A percentile compares a stretch with the other conserved stretches of the same genome.
Conservation (phyloP, 768 basidiomycete genomes). For the Peribolospora kevripleyi region DNA sequence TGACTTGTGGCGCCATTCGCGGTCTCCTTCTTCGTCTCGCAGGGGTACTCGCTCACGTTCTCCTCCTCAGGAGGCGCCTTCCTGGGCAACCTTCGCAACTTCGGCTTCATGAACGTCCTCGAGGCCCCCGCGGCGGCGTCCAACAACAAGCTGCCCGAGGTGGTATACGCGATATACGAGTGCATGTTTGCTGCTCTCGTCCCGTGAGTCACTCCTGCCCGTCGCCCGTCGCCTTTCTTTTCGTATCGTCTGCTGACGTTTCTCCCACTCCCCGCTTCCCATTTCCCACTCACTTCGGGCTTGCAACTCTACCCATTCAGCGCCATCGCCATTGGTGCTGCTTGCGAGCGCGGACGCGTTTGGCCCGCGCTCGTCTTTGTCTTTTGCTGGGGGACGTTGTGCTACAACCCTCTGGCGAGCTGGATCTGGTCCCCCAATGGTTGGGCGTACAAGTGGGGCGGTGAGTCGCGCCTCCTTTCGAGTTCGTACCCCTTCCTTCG, state of each 20-base stretch:
- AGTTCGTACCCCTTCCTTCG: not conserved
- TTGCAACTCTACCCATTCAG: constrained; percentile 9
- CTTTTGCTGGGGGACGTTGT: constrained; percentile 64
- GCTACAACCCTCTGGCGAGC: constrained; percentile 83
- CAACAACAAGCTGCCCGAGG: constrained; percentile 32
- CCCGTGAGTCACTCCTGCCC: not conserved
- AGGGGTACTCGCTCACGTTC: constrained; percentile 69
- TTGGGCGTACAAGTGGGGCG: constrained; percentile 53
- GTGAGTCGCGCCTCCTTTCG: constrained; percentile 13
- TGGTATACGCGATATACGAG: constrained; percentile 43
- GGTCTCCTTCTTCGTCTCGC: not conserved
- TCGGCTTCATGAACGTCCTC: constrained; percentile 43
- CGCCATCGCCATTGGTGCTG: constrained; percentile 39
- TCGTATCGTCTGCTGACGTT: constrained; percentile 13
- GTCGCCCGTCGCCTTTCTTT: too few species aligned
- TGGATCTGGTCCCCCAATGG: constrained; percentile 82
- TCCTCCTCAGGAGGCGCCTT: constrained; percentile 49
- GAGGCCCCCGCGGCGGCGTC: constrained; percentile 13
- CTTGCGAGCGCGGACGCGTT: constrained; percentile 66
- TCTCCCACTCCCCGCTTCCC: not conserved
- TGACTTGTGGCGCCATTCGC: not conserved
- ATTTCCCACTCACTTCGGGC: constrained; percentile 10
- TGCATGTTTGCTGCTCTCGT: constrained; percentile 46
- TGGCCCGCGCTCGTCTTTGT: constrained; percentile 73
- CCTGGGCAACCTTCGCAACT: constrained; percentile 65